Percentiles rank a stretch among this genome's conserved stretches.
Conservation (phyloP, 2,329 filamentous ascomycete genomes). For the Diaporthe ampelina region DNA sequence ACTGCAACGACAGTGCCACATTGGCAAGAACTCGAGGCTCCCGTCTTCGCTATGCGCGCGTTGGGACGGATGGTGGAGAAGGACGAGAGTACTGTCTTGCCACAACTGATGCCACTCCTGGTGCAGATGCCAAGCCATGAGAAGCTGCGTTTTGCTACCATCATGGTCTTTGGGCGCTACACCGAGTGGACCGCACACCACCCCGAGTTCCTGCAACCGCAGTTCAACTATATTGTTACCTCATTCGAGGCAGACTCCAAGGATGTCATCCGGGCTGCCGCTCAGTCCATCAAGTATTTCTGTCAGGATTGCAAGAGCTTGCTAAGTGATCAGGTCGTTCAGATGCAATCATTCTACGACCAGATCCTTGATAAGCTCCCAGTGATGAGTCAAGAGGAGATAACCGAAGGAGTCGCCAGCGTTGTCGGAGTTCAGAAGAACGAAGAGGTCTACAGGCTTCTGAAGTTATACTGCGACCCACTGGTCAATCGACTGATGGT, state of each 20-base stretch:
- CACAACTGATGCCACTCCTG: constrained; percentile 91
- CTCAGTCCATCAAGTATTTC: constrained; percentile 96
- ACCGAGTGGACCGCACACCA: constrained; percentile 98
- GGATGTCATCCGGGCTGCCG: constrained; percentile 92
- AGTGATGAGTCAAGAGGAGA: constrained; percentile 89
- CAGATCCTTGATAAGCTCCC: constrained; percentile 89
- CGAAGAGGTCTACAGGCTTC: constrained; percentile 82
- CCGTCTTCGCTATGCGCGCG: constrained; percentile 93
- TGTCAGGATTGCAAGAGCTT: constrained; percentile 94
- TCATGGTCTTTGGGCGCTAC: constrained; percentile 96
- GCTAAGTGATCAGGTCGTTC: constrained; percentile 84
- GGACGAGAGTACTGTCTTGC: constrained; percentile 88
- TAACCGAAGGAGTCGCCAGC: constrained; percentile 94
- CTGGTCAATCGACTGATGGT: constrained; percentile 87
- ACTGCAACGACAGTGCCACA: constrained; percentile 83
- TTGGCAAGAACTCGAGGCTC: constrained; percentile 97
- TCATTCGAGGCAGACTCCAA: constrained; percentile 91
- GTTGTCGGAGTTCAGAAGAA: constrained; percentile 90
- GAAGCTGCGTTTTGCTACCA: constrained; percentile 97
- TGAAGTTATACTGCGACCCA: constrained; percentile 95
- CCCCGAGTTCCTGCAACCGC: constrained; percentile 89
- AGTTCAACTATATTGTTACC: constrained; percentile 95
- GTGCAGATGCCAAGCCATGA: constrained; percentile 96
- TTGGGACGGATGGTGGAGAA: constrained; percentile 97
- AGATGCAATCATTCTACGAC: constrained; percentile 94